Base-by-base conservation (phyloP, 768 basidiomycete species). In the Pulveroboletus sp. region DNA sequence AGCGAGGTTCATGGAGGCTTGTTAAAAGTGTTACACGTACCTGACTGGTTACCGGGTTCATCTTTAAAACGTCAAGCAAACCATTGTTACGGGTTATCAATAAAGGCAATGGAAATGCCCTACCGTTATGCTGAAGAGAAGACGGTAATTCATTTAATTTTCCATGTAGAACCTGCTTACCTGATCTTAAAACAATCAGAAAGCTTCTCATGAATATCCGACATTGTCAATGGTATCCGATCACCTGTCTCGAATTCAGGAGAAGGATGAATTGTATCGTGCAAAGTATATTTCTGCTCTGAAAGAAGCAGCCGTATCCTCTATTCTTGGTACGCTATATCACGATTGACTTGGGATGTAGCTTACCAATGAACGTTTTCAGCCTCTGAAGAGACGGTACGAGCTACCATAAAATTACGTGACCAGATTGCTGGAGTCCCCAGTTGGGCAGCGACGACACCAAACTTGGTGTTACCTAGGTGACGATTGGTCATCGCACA, bases 11-110 rank as follows among this genome's bases (percentile, higher is more conserved):
- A 24, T 16, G 23, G 25, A 9, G 5, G 5, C 14, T 6, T 19
- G 17, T 36, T 13, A 27, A 23, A 39, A 63, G 63, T 65, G 25
- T 58, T 58, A 46, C 21, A 59, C 23, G 29, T 61, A n/a, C 63
- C 63, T 3, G 50, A 55, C 16, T 64, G 56, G 60, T 46, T 57
- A 5, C 57, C 61, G 5, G 52, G 52, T 10, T 40, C 49, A 6
- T 32, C n/a, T 1, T 17, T 48, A 24, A 53, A 53, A 31, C 29
- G 21, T 10, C 34, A 45, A 24, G 41, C 52, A 13, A 25, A 19
- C 1, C 16, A 32, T 6, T 37, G 43, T 14, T 25, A 10, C 12
- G 20, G 35, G 14, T 19, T 33, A 19, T 21, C 43, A n/a, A 13
- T 8, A 16, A 39, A 41, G 38, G 33, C 40, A 43, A 17, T 40